A percentile compares a stretch with the other conserved stretches of the same genome.
Conservation (phyloP, 2,329 filamentous ascomycete genomes). For the Xylaria sp. region DNA sequence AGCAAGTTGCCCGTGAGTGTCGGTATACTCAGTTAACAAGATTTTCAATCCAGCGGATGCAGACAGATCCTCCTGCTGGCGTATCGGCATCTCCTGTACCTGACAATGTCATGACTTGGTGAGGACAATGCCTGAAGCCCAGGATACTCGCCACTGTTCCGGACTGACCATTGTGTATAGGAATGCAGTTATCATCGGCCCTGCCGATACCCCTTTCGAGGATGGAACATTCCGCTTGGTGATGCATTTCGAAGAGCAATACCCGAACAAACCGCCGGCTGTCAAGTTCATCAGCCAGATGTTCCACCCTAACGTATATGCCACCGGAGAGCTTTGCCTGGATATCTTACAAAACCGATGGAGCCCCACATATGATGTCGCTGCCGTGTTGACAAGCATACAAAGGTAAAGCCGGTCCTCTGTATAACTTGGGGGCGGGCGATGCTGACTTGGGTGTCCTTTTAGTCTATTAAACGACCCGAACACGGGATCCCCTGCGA, state of each 20-base stretch:
- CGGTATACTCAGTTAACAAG: conserved; percentile 38
- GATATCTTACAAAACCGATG: conserved; percentile 98
- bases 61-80: conserved; percentile 96
- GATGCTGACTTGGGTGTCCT: conserved; percentile 8
- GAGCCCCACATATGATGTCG: conserved; percentile 99
- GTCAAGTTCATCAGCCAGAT: conserved; percentile 99
- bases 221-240: conserved; percentile 97
- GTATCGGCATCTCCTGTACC: conserved; percentile 96
- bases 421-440: neutral
- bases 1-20: conserved; percentile 25
- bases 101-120: conserved; percentile 98
- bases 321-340: conserved; percentile 93
- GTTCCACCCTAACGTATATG: conserved; percentile 99
- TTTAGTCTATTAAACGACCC: conserved; percentile 92
- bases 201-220: conserved; percentile 96
- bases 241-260: conserved; percentile 99
- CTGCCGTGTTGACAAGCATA: conserved; percentile 95
- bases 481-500: conserved; percentile 97
- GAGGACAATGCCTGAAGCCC: conserved; percentile 49
- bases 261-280: conserved; percentile 96
- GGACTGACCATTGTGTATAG: conserved; percentile 60
- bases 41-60: conserved; percentile 80
- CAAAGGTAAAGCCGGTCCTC: conserved; percentile 74
- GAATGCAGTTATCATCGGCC: conserved; percentile 98
- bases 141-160: conserved; percentile 16